Evolutionary conservation across 768 basidiomycete genomes (phyloP), one percentile per base, ranked within the genome.

Genomic region (Lactifluus subvellereus): DNA sequence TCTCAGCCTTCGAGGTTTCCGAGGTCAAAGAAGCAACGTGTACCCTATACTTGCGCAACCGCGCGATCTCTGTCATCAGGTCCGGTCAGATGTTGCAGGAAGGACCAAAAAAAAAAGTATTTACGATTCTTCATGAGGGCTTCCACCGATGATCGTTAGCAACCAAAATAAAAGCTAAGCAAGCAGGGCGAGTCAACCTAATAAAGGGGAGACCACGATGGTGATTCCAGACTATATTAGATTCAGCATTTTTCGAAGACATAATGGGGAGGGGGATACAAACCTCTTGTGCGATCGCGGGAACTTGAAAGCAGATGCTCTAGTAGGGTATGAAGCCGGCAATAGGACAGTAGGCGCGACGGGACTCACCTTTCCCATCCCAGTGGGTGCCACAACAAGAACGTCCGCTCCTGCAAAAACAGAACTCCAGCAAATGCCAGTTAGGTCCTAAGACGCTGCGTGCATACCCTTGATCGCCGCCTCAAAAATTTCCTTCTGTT

Each of bases 221-320:
- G 90, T 87, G 30, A 91, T 72, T 7, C 90, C 91, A 45, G 76
- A 76, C 88, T 20, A 45, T 30, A 16, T 16, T 33, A 38, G 27
- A 47, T 55, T 38, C 48, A 43, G 42, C 20, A 11, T 18, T 22
- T 16, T 18, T 18, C 37, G 30, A 42, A 2, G 43, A n/a, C 32
- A 59, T 43, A 40, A 32, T 57, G 52, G 14, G 58, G 48, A n/a
- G 56, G 57, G 48, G 22, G 54, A 11, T 40, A 72, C 57, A 62
- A 47, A 87, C 88, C 61, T 82, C 77, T 45, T 80, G 82, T 9
- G 84, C 84, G 38, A 87, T 74, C 0, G 91, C 91, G 49, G 91
- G 91, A 33, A 92, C 76, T 74, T 93, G 91, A 70, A 93, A 94
- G 73, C 91, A 94, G 4, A 94, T 69, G 68, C 89, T 91, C 89